Base-by-base conservation (phyloP, 495 filamentous ascomycete genomes). In the Tricharina praecox region DNA sequence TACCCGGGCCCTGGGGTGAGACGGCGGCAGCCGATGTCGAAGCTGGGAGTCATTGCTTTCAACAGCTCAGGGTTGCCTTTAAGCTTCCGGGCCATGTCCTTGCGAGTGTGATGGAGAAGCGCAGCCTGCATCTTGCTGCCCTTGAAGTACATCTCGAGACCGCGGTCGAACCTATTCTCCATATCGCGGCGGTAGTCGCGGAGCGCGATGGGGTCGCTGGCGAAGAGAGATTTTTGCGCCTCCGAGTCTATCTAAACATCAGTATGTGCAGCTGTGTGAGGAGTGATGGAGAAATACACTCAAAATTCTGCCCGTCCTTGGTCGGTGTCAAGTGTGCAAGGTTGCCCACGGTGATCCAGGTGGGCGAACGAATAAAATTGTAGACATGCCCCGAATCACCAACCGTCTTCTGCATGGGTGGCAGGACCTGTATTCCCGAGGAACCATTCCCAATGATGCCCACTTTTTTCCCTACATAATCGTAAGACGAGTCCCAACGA, bases 1-100 rank as follows among this genome's bases (percentile, higher is more conserved):
- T 84, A 85, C 0, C 77, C 78, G 4, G 76, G 76, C 0, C 79
- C 81, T 0, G 79, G 79, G 0, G 81, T 85, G 0, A 82, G 66
- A 11, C 81, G 75, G 38, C 79, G 71, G 53, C 79, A 85, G 56
- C 75, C 71, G 3, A 76, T 76, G 0, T 70, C 68, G 56, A 79
- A 85, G 48, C 77, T 71, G 0, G 80, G 79, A 25, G 76, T 65
- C 37, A 79, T 68, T 25, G 67, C 63, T 7, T 71, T 55, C 61
- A 66, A 68, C 48, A 66, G 50, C 38, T 38, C 35, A 7, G 18
- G 13, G 4, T 38, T 20, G 5, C 15, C 15, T 7, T 38, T 7
- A 5, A 38, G 7, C 35, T 20, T 38, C 7, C 5, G 15, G 13
- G 11, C 18, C 35, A 38, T 38, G 15, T 15, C 5, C 15, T 38